These are phyloP conservation scores for Aspergillus sp. DNA, from an alignment of 2,329 filamentous ascomycete genomes.

Conservation along the genomic window DNA sequence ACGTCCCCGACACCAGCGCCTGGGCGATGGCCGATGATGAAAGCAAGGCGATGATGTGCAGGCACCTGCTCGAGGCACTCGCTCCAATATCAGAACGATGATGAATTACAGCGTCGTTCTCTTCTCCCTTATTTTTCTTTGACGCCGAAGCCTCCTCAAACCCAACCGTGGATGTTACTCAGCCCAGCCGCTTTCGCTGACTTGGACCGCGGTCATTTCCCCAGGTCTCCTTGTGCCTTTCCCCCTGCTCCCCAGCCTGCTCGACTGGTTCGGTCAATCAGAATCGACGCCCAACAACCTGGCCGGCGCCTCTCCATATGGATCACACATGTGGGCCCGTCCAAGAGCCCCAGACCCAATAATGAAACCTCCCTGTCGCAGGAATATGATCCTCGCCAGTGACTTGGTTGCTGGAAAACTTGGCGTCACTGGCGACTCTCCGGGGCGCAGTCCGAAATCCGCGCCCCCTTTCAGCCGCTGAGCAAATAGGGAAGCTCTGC, in stretches of 20 bases:
- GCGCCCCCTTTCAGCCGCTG: neutral
- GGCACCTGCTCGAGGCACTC: neutral
- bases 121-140: neutral
- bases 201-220: slow-evolving; percentile 6
- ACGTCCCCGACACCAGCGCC: neutral
- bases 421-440: neutral
- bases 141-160: neutral
- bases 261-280: slow-evolving; percentile 7
- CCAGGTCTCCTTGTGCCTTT: slow-evolving; percentile 1
- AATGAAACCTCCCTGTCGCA: neutral
- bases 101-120: neutral
- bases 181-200: slow-evolving; percentile 7
- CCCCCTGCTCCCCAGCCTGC: neutral
- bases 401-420: slow-evolving; percentile 4
- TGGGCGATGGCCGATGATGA: neutral
- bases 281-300: neutral
- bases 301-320: neutral
- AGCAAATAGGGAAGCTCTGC: neutral
- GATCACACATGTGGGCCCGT: slow-evolving; percentile 4
- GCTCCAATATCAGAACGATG: neutral
- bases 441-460: neutral
- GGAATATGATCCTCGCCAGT: slow-evolving; percentile 11
- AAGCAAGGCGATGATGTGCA: neutral
- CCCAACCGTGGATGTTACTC: slow-evolving; percentile 7
- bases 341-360: slow-evolving; percentile 8